A percentile compares a stretch with the other conserved stretches of the same genome.
Evolutionary conservation across 2,329 filamentous ascomycete genomes (phyloP).

Genomic region (Dothistroma pini): DNA sequence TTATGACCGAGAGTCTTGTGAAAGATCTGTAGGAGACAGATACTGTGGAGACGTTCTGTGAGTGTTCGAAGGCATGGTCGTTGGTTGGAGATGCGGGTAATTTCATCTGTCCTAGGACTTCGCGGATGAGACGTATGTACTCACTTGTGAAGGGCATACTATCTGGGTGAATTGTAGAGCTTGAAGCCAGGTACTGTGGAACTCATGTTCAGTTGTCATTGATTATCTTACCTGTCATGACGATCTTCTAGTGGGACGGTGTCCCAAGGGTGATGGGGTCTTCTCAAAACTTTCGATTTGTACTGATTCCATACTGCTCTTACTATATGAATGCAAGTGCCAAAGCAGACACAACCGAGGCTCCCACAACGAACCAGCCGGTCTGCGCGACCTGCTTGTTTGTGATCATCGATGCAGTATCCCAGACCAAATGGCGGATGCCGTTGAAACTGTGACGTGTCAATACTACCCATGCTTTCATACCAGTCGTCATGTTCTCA

Average conservation of each 20-base stretch:
- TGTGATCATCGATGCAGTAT: constrained; percentile 58
- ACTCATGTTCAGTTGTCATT: too few relatives aligned
- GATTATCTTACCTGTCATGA: neutral
- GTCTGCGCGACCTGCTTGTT: constrained; percentile 63
- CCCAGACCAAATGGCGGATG: constrained; percentile 69
- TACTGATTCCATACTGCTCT: constrained; percentile 6
- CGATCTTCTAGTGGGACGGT: neutral
- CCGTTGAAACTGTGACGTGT: constrained; percentile 53
- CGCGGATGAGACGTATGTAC: too few relatives aligned
- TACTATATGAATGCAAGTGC: constrained; percentile 42
- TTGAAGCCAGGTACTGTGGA: too few relatives aligned
- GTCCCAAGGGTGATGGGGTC: neutral
- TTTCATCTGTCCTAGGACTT: too few relatives aligned
- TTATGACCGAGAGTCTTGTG: too few relatives aligned
- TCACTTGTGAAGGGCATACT: too few relatives aligned
- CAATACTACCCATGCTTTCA: neutral
- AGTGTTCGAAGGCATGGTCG: too few relatives aligned
- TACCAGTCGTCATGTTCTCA: neutral
- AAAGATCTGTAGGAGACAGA: too few relatives aligned
- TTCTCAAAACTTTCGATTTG: neutral
- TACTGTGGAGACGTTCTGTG: too few relatives aligned
- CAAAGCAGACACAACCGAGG: constrained; percentile 51
- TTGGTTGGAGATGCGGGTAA: too few relatives aligned
- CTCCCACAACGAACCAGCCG: constrained; percentile 60
- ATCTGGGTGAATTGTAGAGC: too few relatives aligned